These are phyloP conservation scores for Dipteronia sinensis DNA, from an alignment of 345 rosid genomes.

Conservation along the genomic window DNA sequence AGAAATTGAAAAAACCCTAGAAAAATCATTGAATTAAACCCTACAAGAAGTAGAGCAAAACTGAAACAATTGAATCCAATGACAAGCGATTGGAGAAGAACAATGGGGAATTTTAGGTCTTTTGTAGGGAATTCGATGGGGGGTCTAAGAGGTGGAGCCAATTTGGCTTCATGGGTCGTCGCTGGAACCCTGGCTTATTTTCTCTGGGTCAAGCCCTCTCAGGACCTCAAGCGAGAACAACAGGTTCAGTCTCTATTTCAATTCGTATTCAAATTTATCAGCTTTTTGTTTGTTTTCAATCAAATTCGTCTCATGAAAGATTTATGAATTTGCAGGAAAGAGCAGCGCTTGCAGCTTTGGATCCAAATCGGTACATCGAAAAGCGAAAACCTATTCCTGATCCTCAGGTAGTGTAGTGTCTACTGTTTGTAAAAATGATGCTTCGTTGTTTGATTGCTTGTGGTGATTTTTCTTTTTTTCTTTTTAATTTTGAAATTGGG, in stretches of 20 bases:
- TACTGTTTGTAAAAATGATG: not conserved
- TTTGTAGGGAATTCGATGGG: slow-evolving; percentile 81
- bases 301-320: not conserved
- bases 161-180: slow-evolving; percentile 83
- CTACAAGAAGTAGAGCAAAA: not conserved
- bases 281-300: not conserved
- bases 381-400: slow-evolving; percentile 78
- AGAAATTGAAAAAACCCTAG: not conserved
- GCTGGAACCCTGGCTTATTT: slow-evolving; percentile 91
- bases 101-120: slow-evolving; percentile 63
- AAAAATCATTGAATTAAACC: not conserved
- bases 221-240: slow-evolving; percentile 80
- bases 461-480: not conserved
- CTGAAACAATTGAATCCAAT: slow-evolving; percentile 18
- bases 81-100: slow-evolving; percentile 69
- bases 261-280: not conserved
- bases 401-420: slow-evolving; percentile 61
- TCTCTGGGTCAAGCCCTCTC: slow-evolving; percentile 94
- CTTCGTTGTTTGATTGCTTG: not conserved
- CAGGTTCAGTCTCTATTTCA: slow-evolving; percentile 39
- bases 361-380: slow-evolving; percentile 68
- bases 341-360: slow-evolving; percentile 71
- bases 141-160: slow-evolving; percentile 76
- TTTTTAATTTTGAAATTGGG: not conserved
- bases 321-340: slow-evolving; percentile 48